Base-by-base conservation (phyloP, 768 basidiomycete genomes). In the Rhodotorula sphaerocarpa region DNA sequence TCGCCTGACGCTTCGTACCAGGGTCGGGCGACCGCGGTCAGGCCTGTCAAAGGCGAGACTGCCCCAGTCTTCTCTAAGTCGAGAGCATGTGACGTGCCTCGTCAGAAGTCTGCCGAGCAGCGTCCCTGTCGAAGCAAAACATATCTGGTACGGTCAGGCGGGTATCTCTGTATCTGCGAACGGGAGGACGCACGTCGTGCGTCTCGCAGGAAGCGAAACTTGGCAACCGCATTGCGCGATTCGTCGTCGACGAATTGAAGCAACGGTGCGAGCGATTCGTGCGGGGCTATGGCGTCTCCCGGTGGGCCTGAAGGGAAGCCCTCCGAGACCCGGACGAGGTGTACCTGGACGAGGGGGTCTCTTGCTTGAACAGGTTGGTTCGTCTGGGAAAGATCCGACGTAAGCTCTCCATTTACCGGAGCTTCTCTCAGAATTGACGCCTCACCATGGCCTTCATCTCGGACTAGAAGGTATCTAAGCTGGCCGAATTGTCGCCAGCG, bases 131-230 rank as follows among this genome's bases (percentile, higher is more conserved):
- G n/a, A n/a, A n/a, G n/a, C n/a, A n/a, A n/a, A n/a, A n/a, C n/a
- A 14, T 3, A 0, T 0, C 1, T 31, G 5, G 1, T 1, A 7
- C 2, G 11, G 27, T 47, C 46, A 47, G 46, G 34, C 33, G 46
- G 51, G 41, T 31, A 16, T 31, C 7, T 1, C 20, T 7, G 20
- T 1, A 3, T 27, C 23, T 5, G 6, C 2, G 2, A 3, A 10
- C 1, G 41, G n/a, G 6, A 41, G 7, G 16, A 63, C 68, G 46
- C 51, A 69, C 68, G 57, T 0, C 60, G 57, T 7, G 68, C 64
- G 16, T 69, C 68, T 18, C 45, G 39, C 28, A 63, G 28, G 12
- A 55, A 60, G 5, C 63, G 54, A 20, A 47, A 59, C 56, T 59
- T 65, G 20, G 0, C 5, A 27, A 69, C 44, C 16, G 59, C 59